Conservation (phyloP, 2,329 filamentous ascomycete species). For the Sarocladiaceae sp. region DNA sequence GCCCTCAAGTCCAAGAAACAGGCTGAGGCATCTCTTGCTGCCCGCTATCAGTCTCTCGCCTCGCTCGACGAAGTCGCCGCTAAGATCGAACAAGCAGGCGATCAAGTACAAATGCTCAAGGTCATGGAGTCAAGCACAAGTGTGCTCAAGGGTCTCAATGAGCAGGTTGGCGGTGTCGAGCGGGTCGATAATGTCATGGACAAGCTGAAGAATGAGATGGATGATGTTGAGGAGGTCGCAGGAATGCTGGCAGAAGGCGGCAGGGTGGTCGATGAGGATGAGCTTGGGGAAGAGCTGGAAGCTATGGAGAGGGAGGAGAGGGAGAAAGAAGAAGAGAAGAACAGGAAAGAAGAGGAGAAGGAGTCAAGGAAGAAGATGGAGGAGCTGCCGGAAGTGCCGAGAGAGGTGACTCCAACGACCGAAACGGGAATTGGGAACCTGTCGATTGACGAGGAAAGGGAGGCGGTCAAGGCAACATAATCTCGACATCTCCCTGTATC, state of each 20-base stretch:
- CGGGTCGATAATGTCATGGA: constrained; percentile 74
- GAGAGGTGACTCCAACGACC: constrained; percentile 29
- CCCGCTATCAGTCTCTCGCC: constrained; percentile 66
- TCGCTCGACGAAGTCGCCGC: constrained; percentile 80
- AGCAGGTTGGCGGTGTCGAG: constrained; percentile 71
- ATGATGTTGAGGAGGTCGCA: constrained; percentile 75
- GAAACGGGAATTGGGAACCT: constrained; percentile 33
- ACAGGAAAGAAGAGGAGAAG: constrained; percentile 40
- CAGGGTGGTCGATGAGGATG: constrained; percentile 67
- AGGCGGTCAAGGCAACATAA: constrained; percentile 2
- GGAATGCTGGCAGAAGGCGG: constrained; percentile 66
- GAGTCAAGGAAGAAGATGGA: constrained; percentile 51
- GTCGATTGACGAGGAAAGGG: constrained; percentile 18
- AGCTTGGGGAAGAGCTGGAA: constrained; percentile 85
- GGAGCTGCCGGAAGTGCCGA: constrained; percentile 38
- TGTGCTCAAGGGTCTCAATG: constrained; percentile 70
- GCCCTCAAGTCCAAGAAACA: constrained; percentile 80
- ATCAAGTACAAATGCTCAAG: constrained; percentile 77
- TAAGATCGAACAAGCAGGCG: constrained; percentile 81
- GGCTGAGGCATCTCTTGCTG: constrained; percentile 67
- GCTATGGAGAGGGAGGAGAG: constrained; percentile 61
- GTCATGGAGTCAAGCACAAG: constrained; percentile 76
- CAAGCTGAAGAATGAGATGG: constrained; percentile 73
- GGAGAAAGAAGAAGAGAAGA: constrained; percentile 46
- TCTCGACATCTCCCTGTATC: too few species aligned